Percentiles rank a stretch among this genome's conserved stretches.
These are phyloP conservation scores for Cryomyces minteri DNA, from an alignment of 495 filamentous ascomycete species.

Conservation along the genomic window DNA sequence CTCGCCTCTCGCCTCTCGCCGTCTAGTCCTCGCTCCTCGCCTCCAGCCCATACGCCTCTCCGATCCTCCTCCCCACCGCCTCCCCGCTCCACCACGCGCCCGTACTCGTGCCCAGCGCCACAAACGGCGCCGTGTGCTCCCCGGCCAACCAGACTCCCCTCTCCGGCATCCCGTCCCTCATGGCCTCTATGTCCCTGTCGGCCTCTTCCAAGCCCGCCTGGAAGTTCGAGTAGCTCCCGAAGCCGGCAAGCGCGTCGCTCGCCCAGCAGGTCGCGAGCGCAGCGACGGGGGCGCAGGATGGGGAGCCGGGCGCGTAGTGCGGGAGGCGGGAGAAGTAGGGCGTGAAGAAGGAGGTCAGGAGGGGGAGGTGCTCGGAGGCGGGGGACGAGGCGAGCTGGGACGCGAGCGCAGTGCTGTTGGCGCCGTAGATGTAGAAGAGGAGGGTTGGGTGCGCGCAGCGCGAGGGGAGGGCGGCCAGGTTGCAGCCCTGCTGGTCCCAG, in stretches of 20 bases:
- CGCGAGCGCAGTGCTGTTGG: slow-evolving; percentile 33
- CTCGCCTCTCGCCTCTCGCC: too few species aligned
- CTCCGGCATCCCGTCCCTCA: slow-evolving; percentile 50
- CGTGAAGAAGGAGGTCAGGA: slow-evolving; percentile 40
- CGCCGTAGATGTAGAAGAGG: slow-evolving; percentile 79
- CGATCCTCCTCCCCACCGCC: slow-evolving; percentile 48
- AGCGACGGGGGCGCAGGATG: slow-evolving; percentile 41
- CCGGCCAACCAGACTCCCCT: slow-evolving; percentile 79
- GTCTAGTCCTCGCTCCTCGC: too few species aligned
- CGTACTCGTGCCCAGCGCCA: slow-evolving; percentile 69
- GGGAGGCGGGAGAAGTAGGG: slow-evolving; percentile 65
- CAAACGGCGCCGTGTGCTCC: slow-evolving; percentile 85
- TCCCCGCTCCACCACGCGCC: slow-evolving; percentile 92
- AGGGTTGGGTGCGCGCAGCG: slow-evolving; percentile 61
- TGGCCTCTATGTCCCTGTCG: slow-evolving; percentile 50
- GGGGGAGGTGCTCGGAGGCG: slow-evolving; percentile 24
- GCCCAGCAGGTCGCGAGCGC: slow-evolving; percentile 65
- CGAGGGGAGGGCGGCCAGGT: slow-evolving; percentile 46
- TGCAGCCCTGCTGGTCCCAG: slow-evolving; percentile 70
- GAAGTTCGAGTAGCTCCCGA: slow-evolving; percentile 87
- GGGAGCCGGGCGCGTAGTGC: slow-evolving; percentile 32
- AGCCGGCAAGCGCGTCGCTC: slow-evolving; percentile 63
- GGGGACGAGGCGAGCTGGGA: slow-evolving; percentile 24
- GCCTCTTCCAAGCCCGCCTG: slow-evolving; percentile 57
- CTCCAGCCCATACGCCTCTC: slow-evolving; percentile 15